phyloP scores from a whole-genome alignment of 345 rosid genomes.

The Melastoma malabathricum region DNA sequence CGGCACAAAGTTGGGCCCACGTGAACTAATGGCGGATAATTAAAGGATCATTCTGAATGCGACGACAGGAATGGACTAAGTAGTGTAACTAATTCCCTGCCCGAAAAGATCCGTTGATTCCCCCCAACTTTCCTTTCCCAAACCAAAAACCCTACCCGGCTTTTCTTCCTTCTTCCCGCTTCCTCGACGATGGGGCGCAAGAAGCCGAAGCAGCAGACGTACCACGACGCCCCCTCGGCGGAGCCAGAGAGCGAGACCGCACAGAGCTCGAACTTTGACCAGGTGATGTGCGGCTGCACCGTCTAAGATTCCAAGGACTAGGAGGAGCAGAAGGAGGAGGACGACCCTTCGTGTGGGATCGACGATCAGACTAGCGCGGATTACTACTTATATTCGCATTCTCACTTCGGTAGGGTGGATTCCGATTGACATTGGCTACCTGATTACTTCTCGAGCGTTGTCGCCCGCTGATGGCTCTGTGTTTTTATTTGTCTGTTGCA shows the following conservation, averaged over 20 bases:
- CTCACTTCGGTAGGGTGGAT: constrained; percentile 70
- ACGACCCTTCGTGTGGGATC: constrained; percentile 18
- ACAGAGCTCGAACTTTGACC: constrained; percentile 27
- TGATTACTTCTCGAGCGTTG: not conserved
- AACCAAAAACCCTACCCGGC: constrained; percentile 8
- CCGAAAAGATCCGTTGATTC: too few relatives aligned
- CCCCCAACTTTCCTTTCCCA: too few relatives aligned
- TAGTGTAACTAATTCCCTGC: too few relatives aligned
- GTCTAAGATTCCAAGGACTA: constrained; percentile 17
- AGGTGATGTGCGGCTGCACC: constrained; percentile 12
- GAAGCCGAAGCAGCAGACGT: constrained; percentile 8
- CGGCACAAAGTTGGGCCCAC: too few relatives aligned
- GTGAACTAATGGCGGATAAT: too few relatives aligned
- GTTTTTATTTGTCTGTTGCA: constrained; percentile 21
- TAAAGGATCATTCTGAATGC: too few relatives aligned
- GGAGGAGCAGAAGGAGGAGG: constrained; percentile 18
- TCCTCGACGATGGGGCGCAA: constrained; percentile 12
- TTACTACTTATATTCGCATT: constrained; percentile 95
- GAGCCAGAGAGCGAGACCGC: constrained; percentile 9
- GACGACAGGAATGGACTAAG: too few relatives aligned
- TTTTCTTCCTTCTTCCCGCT: not conserved
- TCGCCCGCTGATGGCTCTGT: not conserved
- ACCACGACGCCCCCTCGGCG: constrained; percentile 12
- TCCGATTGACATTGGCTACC: not conserved
- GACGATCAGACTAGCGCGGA: constrained; percentile 92